Percentiles rank a stretch among this genome's conserved stretches.
These are phyloP conservation scores for Cercospora zeae-maydis DNA, from an alignment of 2,329 filamentous ascomycete species.

Conservation along the genomic window DNA sequence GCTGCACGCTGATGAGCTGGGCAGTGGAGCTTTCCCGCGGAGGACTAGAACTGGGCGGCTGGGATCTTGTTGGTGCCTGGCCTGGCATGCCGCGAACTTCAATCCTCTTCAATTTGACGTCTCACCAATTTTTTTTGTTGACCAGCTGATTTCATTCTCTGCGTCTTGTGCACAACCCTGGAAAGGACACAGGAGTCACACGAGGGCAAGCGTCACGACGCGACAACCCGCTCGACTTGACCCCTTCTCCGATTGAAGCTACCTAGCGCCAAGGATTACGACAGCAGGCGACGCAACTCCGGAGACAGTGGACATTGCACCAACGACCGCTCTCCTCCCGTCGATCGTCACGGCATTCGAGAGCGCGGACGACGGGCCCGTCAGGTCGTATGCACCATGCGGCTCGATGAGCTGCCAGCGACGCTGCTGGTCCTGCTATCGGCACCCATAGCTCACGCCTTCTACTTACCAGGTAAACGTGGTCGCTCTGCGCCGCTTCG, in stretches of 20 bases:
- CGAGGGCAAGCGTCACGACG: not conserved
- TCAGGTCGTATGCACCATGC: slow-evolving; percentile 18
- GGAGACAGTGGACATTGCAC: slow-evolving; percentile 1
- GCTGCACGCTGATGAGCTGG: not conserved
- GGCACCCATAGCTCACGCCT: slow-evolving; percentile 42
- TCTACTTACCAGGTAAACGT: slow-evolving; percentile 77
- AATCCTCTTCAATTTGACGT: not conserved
- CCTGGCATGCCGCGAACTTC: not conserved
- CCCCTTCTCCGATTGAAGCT: not conserved
- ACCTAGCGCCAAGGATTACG: slow-evolving; percentile 1
- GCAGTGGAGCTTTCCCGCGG: not conserved
- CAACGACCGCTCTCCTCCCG: not conserved
- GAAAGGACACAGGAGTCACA: not conserved
- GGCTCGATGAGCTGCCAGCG: slow-evolving; percentile 23
- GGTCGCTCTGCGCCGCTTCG: not conserved
- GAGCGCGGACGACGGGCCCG: slow-evolving; percentile 3
- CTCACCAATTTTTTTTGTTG: too few species aligned
- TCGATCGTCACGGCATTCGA: not conserved
- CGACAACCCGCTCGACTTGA: not conserved
- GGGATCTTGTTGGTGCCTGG: not conserved
- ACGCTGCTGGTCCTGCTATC: slow-evolving; percentile 28
- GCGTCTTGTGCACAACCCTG: not conserved
- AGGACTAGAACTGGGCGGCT: not conserved
- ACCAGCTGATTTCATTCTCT: not conserved
- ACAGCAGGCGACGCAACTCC: slow-evolving; percentile 1